Evolutionary conservation across 2,329 filamentous ascomycete genomes (phyloP), one percentile per base, ranked within the genome.

Genomic region (Tolypocladium cylindrosporum): DNA sequence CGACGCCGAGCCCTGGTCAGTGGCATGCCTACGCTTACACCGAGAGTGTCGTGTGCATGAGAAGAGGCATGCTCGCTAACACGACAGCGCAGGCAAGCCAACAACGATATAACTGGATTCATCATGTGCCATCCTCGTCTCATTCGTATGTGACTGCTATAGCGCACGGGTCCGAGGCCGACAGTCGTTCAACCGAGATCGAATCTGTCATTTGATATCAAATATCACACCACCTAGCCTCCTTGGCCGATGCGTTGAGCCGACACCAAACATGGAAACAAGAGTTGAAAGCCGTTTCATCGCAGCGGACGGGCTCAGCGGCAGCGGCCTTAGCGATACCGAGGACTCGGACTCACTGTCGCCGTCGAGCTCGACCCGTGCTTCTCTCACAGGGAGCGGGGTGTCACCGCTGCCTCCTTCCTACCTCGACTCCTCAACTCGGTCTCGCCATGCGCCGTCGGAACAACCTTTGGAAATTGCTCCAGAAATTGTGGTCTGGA

Each of bases 401-500:
- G 13, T 19, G n/a, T 53, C 53, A 24, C 42, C 42, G 19, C n/a
- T 39, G 27, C 55, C 34, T 57, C 24, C 48, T 52, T 37, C 56
- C 43, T 58, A 59, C 59, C 61, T 60, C 60, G 56, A 58, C 55
- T 56, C 61, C 53, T 54, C 63, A 62, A 39, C 59, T 64, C 42
- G 61, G 57, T 55, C 58, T 60, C 72, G 68, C 58, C 71, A 67
- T 62, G 66, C 65, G 54, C 71, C 64, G 57, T 70, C 70, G 27
- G 69, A 72, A 52, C 61, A 66, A 27, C 63, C 66, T 8, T 68
- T 68, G 53, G 71, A 76, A 42, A 71, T 73, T 40, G 72, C 70
- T 4, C 68, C 72, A 4, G 75, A 76, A 60, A 79, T 79, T 34
- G 65, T 77, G 5, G 77, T 78, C 21, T 76, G 75, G 70, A 76